Evolutionary conservation across 441 rosid species (phyloP).

Genomic region (Croton setiger): DNA sequence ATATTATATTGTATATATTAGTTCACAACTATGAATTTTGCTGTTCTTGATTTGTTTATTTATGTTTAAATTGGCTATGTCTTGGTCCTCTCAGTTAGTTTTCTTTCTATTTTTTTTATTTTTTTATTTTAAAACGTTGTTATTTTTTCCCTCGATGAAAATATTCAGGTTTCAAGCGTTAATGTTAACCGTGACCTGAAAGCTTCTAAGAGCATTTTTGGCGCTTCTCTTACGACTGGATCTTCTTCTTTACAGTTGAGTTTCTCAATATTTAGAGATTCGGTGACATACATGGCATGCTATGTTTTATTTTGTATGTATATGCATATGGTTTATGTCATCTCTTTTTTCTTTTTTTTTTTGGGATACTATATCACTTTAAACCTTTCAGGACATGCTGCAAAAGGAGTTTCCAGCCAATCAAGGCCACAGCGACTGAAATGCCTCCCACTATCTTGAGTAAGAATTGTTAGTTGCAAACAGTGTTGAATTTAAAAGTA

Average conservation of each 20-base stretch:
- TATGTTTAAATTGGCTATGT: not conserved
- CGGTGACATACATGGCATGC: not conserved
- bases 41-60: not conserved
- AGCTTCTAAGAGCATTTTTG: slow-evolving; percentile 38
- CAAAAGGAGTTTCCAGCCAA: slow-evolving; percentile 47
- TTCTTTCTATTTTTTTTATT: not conserved
- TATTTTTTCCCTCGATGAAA: not conserved
- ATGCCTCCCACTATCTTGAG: slow-evolving; percentile 58
- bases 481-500: not conserved
- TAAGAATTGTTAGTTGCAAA: slow-evolving; percentile 32
- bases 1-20: not conserved
- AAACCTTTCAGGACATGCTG: slow-evolving; percentile 38
- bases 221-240: slow-evolving; percentile 38
- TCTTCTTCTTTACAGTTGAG: slow-evolving; percentile 63
- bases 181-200: slow-evolving; percentile 32
- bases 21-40: not conserved
- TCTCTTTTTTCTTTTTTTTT: not conserved
- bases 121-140: not conserved
- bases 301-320: not conserved
- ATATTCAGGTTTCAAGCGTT: slow-evolving; percentile 47
- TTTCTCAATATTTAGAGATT: not conserved
- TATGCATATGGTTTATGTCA: not conserved
- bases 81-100: too few relatives aligned
- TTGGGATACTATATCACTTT: not conserved
- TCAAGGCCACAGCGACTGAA: slow-evolving; percentile 78